These are phyloP conservation scores for Chlamydomonas urium DNA, from an alignment of 139 green algal genomes.

Conservation along the genomic window DNA sequence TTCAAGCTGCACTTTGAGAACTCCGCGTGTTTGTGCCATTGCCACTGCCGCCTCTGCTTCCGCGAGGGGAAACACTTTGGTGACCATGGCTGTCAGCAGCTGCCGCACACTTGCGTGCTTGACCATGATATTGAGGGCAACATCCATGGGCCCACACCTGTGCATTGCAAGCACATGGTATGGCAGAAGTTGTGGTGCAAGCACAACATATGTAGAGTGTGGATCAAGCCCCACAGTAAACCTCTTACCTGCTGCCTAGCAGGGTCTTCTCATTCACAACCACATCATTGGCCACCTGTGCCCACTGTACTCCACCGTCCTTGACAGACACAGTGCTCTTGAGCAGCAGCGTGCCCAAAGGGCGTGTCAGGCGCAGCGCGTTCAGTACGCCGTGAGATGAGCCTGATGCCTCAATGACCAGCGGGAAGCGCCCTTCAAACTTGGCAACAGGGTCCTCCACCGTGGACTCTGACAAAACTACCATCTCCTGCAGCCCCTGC, in stretches of 20 bases:
- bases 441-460: not conserved
- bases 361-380: constrained; percentile 18
- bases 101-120: constrained; percentile 22
- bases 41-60: constrained; percentile 46
- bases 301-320: constrained; percentile 37
- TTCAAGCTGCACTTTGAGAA: constrained; percentile 61
- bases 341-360: constrained; percentile 62
- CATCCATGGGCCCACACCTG: constrained; percentile 64
- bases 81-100: constrained; percentile 48
- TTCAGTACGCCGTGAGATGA: not conserved
- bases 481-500: not conserved
- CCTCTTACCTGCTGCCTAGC: constrained; percentile 31
- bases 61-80: constrained; percentile 34
- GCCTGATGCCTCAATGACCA: constrained; percentile 55
- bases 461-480: not conserved
- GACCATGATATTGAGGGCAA: constrained; percentile 44
- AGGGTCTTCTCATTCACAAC: constrained; percentile 69
- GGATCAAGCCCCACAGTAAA: not conserved
- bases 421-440: constrained; percentile 36
- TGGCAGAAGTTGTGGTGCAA: not conserved
- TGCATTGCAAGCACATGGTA: not conserved
- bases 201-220: not conserved
- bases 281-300: constrained; percentile 60
- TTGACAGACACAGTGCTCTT: constrained; percentile 59
- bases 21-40: constrained; percentile 40